Conservation (phyloP, 257 asterid species). For the Solanum habrochaites region DNA sequence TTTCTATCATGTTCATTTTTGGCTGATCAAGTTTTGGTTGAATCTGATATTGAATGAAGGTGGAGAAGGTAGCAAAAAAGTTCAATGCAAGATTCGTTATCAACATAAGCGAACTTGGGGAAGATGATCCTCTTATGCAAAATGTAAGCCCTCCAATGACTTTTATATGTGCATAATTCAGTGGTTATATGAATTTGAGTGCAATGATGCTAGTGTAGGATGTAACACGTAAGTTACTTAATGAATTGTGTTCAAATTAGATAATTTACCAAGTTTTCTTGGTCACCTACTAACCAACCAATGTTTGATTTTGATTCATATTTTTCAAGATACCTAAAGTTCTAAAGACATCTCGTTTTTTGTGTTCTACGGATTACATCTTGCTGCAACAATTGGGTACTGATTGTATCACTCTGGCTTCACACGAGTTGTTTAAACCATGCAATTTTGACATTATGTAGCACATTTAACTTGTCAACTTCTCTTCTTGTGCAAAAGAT, state of each 20-base stretch:
- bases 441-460: not conserved
- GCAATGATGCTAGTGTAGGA: not conserved
- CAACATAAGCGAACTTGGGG: constrained; percentile 41
- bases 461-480: not conserved
- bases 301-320: not conserved
- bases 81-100: constrained; percentile 36
- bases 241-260: not conserved
- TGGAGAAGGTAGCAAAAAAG: constrained; percentile 31
- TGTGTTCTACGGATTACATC: not conserved
- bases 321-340: not conserved
- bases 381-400: not conserved
- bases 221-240: constrained; percentile 2
- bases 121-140: constrained; percentile 37
- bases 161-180: not conserved
- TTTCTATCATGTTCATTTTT: not conserved
- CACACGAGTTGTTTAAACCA: not conserved
- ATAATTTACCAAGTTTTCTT: not conserved
- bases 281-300: not conserved
- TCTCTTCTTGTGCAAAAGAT: not conserved
- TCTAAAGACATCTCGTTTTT: not conserved
- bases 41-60: constrained; percentile 24
- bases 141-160: constrained; percentile 32
- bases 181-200: not conserved
- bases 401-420: not conserved
- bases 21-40: not conserved